Conservation (phyloP, 1,139 yeast genomes). For the Pichia sp. region DNA sequence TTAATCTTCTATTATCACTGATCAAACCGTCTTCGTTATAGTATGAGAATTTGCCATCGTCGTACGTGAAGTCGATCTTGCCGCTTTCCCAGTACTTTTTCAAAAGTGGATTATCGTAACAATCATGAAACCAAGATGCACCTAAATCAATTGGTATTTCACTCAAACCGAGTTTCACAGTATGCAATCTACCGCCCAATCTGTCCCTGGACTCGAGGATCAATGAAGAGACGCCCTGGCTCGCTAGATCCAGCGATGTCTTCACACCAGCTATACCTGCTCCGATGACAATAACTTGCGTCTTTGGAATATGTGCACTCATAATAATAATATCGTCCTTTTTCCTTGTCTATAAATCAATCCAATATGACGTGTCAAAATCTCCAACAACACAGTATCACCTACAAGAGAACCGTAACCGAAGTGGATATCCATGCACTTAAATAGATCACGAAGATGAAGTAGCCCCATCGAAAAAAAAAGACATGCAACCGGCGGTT, state of each 20-base stretch:
- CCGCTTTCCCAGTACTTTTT: conserved; percentile 45
- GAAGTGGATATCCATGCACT: too few species aligned
- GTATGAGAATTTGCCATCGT: conserved; percentile 41
- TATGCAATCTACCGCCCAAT: conserved; percentile 56
- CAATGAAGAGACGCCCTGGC: conserved; percentile 36
- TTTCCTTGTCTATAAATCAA: too few species aligned
- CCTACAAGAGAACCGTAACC: too few species aligned
- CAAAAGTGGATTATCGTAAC: conserved; percentile 61
- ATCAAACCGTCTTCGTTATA: conserved; percentile 24
- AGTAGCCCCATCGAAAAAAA: too few species aligned
- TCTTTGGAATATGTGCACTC: not conserved
- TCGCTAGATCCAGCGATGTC: conserved; percentile 43
- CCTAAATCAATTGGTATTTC: conserved; percentile 59
- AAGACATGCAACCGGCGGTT: conserved; percentile 4
- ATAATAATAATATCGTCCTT: not conserved
- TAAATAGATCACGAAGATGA: too few species aligned
- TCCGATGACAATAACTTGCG: conserved; percentile 33
- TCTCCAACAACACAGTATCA: too few species aligned
- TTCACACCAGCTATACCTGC: conserved; percentile 42
- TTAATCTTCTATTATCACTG: conserved; percentile 29
- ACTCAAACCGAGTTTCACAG: conserved; percentile 29
- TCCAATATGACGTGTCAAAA: too few species aligned
- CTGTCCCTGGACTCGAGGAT: conserved; percentile 51
- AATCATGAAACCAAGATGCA: conserved; percentile 90
- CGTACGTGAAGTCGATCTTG: conserved; percentile 36